Conservation (phyloP, 768 basidiomycete genomes). For the Neoboletus magnificus region DNA sequence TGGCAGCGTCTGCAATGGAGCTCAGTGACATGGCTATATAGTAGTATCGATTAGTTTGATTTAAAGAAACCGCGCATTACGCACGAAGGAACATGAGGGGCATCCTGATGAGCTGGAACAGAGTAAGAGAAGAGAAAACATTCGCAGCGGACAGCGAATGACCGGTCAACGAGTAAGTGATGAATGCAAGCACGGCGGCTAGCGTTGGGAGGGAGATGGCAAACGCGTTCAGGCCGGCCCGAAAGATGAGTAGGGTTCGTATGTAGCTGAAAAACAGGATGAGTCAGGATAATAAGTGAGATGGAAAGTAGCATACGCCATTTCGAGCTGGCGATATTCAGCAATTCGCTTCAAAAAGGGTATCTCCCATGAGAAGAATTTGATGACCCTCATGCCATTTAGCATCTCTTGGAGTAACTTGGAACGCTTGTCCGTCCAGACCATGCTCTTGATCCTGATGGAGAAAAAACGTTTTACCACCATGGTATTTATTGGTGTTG, state of each 20-base stretch:
- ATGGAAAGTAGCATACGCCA: constrained; percentile 41
- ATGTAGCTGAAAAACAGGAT: constrained; percentile 44
- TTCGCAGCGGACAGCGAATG: constrained; percentile 65
- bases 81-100: constrained; percentile 72
- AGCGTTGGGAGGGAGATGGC: constrained; percentile 71
- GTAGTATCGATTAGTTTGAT: constrained; percentile 3
- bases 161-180: constrained; percentile 73
- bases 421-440: constrained; percentile 87
- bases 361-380: constrained; percentile 85
- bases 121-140: constrained; percentile 80
- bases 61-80: constrained; percentile 10
- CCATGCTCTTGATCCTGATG: constrained; percentile 71
- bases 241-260: constrained; percentile 61
- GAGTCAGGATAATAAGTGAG: constrained; percentile 1
- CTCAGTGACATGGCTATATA: constrained; percentile 61
- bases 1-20: constrained; percentile 79
- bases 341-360: constrained; percentile 76
- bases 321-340: constrained; percentile 68
- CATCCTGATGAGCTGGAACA: constrained; percentile 80
- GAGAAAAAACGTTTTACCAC: constrained; percentile 64
- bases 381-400: constrained; percentile 88
- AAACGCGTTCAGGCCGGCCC: constrained; percentile 65
- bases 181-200: constrained; percentile 72
- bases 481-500: constrained; percentile 67
- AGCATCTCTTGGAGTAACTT: constrained; percentile 88